Conservation (phyloP, 2,329 filamentous ascomycete species). For the Pseudocercospora cruenta region DNA sequence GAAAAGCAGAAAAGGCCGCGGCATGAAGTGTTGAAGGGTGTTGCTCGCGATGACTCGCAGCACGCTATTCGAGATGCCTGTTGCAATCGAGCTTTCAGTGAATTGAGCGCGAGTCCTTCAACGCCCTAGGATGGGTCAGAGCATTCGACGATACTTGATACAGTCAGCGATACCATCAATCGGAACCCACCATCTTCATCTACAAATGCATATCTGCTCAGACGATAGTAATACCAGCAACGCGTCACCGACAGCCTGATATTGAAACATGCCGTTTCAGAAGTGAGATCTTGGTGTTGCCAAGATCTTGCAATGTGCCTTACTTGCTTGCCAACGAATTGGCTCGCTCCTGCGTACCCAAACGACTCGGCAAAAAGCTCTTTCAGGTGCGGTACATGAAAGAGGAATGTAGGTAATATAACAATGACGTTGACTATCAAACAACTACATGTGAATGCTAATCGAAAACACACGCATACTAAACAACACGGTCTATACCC, state of each 20-base stretch:
- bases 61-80: neutral
- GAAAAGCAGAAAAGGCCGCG: constrained; percentile 16
- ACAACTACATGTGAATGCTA: neutral
- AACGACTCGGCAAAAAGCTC: neutral
- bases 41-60: neutral
- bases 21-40: neutral
- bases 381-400: neutral
- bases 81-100: neutral
- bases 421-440: constrained; percentile 2
- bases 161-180: neutral
- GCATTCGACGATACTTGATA: neutral
- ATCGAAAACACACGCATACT: neutral
- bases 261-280: constrained; percentile 5
- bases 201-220: neutral
- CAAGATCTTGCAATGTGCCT: constrained; percentile 1
- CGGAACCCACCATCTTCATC: neutral
- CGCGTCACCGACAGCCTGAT: neutral
- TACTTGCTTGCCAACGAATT: neutral
- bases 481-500: neutral
- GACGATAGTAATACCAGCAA: neutral
- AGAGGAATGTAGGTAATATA: constrained; percentile 1
- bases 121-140: neutral
- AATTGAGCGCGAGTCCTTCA: neutral
- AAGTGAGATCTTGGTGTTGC: constrained; percentile 1
- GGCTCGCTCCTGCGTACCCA: neutral